These are phyloP conservation scores for Globisporangium emineosum DNA, from an alignment of 352 stramenopile genomes.

Conservation along the genomic window DNA sequence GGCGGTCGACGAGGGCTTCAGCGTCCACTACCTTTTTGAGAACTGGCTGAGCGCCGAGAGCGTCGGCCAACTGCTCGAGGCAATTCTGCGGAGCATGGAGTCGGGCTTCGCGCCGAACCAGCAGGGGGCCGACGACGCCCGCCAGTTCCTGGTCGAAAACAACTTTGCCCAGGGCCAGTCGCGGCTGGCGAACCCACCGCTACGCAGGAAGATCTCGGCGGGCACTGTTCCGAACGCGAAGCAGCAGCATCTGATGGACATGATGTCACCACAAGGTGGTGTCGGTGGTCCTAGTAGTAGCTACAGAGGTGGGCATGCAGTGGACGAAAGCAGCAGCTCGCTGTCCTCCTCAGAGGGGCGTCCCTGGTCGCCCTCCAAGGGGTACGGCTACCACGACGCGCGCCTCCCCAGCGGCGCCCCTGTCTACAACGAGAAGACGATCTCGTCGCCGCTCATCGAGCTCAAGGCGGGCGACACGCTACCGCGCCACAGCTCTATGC, in stretches of 20 bases:
- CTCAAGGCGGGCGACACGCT: slow-evolving; percentile 12
- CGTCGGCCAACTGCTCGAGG: slow-evolving; percentile 51
- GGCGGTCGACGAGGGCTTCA: slow-evolving; percentile 71
- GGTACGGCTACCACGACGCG: slow-evolving; percentile 10
- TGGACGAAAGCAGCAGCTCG: neutral
- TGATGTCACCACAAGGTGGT: neutral
- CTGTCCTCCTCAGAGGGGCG: neutral
- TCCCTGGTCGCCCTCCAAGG: neutral
- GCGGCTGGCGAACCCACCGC: neutral
- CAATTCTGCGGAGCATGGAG: slow-evolving; percentile 71
- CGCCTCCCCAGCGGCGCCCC: neutral
- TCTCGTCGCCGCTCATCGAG: slow-evolving; percentile 14
- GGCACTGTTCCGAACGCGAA: neutral
- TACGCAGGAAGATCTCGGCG: slow-evolving; percentile 5
- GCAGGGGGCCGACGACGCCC: slow-evolving; percentile 43
- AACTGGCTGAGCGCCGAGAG: slow-evolving; percentile 60
- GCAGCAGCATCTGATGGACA: neutral
- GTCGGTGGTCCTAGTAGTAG: neutral
- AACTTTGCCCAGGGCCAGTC: neutral
- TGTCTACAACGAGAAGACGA: neutral
- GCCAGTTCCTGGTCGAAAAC: slow-evolving; percentile 65
- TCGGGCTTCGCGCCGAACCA: slow-evolving; percentile 45
- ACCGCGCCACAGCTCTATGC: slow-evolving; percentile 4
- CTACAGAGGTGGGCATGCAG: neutral
- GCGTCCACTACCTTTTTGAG: slow-evolving; percentile 64